Evolutionary conservation across 1,139 yeast genomes (phyloP), one percentile per base, ranked within the genome.

Genomic region (Magnusiomyces magnusii): DNA sequence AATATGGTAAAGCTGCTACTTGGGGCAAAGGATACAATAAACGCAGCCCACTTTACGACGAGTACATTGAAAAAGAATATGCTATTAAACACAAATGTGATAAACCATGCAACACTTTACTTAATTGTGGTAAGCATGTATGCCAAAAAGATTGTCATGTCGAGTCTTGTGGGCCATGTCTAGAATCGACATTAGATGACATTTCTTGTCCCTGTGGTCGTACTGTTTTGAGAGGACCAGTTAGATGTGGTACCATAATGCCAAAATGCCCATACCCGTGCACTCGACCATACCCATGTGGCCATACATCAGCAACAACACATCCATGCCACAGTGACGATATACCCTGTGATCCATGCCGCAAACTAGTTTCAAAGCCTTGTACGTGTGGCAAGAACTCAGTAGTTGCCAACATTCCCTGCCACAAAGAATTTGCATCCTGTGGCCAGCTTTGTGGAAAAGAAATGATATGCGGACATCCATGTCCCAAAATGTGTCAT

Each of bases 121-220:
- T 88, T 58, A 72, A 83, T 34, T 91, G 97, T 73, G 95, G 93
- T 0, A 71, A 71, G 51, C 98, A 91, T 69, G 70, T 77, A 54
- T 91, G 97, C 71, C 80, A 80, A 51, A 82, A 86, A 64, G 79
- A 86, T 39, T 91, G 97, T 67, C 97, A 91, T 70, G 76, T 82
- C 17, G 97, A 97, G 0, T 81, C 88, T 1, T 91, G 97, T 73
- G 84, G 85, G 1, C 86, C 92, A 10, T 91, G 98, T 70, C 71
- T 88, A 56, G 96, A 90, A 67, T 87, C 96, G 3, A 80, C 90
- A 15, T 83, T 84, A 57, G 93, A 88, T 36, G 97, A 91, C 69
- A 75, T 89, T 65, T 79, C 84, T 1, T 91, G 98, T 69, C 80
- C 87, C 59, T 91, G 98, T 76, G 97, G 97, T 1, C 78, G 80